Percentiles rank a stretch among this genome's conserved stretches.
These are phyloP conservation scores for Neurospora sp. DNA, from an alignment of 495 filamentous ascomycete species.

Conservation along the genomic window DNA sequence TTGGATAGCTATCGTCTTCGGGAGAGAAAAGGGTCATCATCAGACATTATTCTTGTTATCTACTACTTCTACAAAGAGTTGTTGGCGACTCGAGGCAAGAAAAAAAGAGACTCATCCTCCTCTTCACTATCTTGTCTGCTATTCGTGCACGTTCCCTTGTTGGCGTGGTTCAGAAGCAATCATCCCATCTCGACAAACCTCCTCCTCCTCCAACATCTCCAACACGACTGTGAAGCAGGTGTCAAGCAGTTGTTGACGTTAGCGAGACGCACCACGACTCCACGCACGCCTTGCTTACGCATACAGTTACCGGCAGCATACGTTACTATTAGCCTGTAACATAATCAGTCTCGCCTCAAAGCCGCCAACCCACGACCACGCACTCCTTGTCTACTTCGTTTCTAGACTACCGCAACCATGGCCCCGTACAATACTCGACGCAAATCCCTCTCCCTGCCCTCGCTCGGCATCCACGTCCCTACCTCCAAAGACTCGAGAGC, in stretches of 20 bases:
- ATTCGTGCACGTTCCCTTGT: background rate
- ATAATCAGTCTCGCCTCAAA: background rate
- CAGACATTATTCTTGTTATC: background rate
- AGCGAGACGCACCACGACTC: background rate
- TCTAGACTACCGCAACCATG: constrained; percentile 42
- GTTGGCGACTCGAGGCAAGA: background rate
- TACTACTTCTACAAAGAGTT: background rate
- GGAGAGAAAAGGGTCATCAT: background rate
- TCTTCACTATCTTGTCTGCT: background rate
- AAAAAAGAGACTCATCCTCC: background rate
- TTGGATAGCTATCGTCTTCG: background rate
- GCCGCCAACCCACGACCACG: background rate
- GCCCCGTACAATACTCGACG: constrained; percentile 89
- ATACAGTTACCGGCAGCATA: background rate
- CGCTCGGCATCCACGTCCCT: constrained; percentile 86
- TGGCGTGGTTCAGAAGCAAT: background rate
- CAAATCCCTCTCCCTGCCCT: constrained; percentile 90
- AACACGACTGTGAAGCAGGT: background rate
- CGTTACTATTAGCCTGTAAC: background rate
- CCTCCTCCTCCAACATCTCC: background rate
- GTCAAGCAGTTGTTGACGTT: background rate
- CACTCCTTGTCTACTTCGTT: background rate
- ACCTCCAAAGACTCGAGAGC: constrained; percentile 54
- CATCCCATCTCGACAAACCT: background rate
- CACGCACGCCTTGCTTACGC: background rate